Evolutionary conservation across 83 land plant species (phyloP).

Genomic region (Picea mariana): DNA sequence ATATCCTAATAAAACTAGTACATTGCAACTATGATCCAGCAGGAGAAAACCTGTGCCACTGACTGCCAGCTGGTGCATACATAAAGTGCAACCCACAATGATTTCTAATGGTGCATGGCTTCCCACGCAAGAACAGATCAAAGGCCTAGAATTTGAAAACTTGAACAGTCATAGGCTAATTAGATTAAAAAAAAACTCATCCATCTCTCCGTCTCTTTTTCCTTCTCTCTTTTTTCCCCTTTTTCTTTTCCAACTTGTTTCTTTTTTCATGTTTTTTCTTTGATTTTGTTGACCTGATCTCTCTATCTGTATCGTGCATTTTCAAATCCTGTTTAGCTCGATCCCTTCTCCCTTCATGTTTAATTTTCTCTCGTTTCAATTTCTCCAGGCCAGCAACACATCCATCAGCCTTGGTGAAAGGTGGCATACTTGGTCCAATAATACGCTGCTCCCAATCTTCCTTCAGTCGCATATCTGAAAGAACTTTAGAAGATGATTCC

Average conservation of each 20-base stretch:
- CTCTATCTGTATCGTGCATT: not conserved
- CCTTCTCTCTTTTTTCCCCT: not conserved
- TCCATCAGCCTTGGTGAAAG: not conserved
- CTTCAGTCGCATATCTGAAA: conserved; percentile 31
- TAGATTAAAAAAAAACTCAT: not conserved
- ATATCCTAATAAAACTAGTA: no score
- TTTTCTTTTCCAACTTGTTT: conserved; percentile 5
- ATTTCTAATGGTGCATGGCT: no score
- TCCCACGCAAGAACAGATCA: no score
- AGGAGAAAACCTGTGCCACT: no score
- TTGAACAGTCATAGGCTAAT: no score
- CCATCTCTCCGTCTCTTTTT: not conserved
- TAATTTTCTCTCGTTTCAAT: not conserved
- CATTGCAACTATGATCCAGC: no score
- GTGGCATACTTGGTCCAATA: conserved; percentile 62
- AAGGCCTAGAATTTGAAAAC: no score
- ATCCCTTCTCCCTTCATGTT: conserved; percentile 4
- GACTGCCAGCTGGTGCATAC: no score
- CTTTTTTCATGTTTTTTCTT: conserved; percentile 10
- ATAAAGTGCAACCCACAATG: no score
- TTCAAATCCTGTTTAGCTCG: not conserved
- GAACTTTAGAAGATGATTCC: not conserved
- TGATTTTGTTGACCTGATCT: conserved; percentile 4
- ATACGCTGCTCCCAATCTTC: conserved; percentile 70
- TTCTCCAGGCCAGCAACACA: not conserved